Conservation (phyloP, 192 early-diverging fungal species). For the Backusella morwellensis region DNA sequence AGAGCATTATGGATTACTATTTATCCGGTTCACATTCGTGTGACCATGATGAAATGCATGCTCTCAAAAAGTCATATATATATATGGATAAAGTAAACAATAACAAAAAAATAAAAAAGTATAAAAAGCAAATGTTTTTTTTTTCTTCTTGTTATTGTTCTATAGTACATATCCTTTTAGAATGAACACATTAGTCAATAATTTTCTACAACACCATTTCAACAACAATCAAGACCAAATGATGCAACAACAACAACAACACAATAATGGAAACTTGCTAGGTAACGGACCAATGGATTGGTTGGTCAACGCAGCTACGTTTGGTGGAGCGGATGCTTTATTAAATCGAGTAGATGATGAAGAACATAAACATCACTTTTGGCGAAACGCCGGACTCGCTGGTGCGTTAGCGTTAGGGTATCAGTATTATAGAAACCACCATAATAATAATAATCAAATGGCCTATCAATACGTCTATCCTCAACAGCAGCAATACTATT, state of each 20-base stretch:
- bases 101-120: not conserved
- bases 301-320: not conserved
- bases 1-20: too few relatives aligned
- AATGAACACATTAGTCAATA: not conserved
- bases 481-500: not conserved
- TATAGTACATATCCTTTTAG: not conserved
- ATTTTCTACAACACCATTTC: not conserved
- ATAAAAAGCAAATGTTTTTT: not conserved
- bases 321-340: not conserved
- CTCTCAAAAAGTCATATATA: too few relatives aligned
- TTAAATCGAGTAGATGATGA: not conserved
- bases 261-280: not conserved
- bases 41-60: too few relatives aligned
- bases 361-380: not conserved
- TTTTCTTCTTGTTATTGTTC: not conserved
- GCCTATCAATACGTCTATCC: not conserved
- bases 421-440: not conserved
- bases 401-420: slow-evolving; percentile 3
- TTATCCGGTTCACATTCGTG: too few relatives aligned
- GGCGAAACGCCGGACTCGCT: slow-evolving; percentile 1
- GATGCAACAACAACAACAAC: not conserved
- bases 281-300: not conserved
- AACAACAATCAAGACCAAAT: not conserved
- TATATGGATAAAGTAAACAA: too few relatives aligned
- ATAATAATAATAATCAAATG: not conserved